Evolutionary conservation across 2,329 filamentous ascomycete species (phyloP).

Genomic region (Aspergillus sp.): DNA sequence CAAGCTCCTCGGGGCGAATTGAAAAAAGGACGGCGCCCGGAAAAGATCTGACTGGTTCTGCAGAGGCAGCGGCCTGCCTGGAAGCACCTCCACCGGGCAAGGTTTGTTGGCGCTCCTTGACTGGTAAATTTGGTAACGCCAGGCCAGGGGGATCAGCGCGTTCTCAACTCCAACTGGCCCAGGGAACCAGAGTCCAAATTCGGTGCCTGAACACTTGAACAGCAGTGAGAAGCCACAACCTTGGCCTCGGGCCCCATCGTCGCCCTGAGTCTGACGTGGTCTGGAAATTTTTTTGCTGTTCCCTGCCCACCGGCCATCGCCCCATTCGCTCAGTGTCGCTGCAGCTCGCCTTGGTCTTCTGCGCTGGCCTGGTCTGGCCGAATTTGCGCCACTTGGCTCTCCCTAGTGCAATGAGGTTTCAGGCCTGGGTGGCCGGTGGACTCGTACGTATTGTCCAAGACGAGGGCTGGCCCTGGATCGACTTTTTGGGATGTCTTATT

Average conservation of each 20-base stretch:
- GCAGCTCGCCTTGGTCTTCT: not conserved
- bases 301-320: not conserved
- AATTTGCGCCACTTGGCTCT: not conserved
- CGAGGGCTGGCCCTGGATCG: not conserved
- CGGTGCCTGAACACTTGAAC: constrained; percentile 7
- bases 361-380: constrained; percentile 4
- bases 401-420: constrained; percentile 5
- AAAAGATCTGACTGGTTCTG: constrained; percentile 1
- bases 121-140: constrained; percentile 1
- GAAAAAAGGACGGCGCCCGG: not conserved
- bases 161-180: not conserved
- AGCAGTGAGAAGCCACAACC: not conserved
- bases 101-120: constrained; percentile 7
- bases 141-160: constrained; percentile 12
- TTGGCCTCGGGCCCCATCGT: not conserved
- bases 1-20: not conserved
- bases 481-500: not conserved
- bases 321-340: not conserved
- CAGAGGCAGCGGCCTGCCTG: not conserved
- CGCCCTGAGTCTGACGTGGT: constrained; percentile 10
- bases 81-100: constrained; percentile 1
- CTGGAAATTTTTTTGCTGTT: not conserved
- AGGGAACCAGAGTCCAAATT: not conserved
- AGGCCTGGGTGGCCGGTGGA: not conserved
- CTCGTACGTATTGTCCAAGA: not conserved